Base-by-base conservation (phyloP, 345 rosid species). In the Acer negundo region DNA sequence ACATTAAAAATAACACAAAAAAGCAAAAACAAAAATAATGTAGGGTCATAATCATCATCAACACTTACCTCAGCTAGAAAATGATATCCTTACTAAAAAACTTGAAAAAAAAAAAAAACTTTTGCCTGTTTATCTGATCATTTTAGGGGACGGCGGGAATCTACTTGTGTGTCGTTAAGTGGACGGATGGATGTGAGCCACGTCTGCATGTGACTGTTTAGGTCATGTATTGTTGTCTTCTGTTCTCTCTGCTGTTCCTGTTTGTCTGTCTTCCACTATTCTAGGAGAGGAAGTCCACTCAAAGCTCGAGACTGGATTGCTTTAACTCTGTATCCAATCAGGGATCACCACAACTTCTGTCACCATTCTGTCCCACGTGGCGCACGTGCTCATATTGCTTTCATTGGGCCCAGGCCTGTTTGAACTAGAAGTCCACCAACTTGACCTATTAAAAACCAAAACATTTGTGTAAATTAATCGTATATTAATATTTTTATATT, bases 131-230 rank as follows among this genome's bases (percentile, higher is more conserved):
- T 17, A 42, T 61, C 56, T 23, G 68, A 58, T 59, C 20, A 38
- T 23, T 53, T 53, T 19, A 59, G 69, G 77, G 61, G 62, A 62
- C 69, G n/a, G 63, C 62, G 26, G 24, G 62, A 23, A 58, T 59
- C 5, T 13, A 11, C 1, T 44, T 23, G 38, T 75, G 0, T 12
- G 62, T 75, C 8, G 12, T 53, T 38, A 65, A 53, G 62, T 66
- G 63, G 64, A 67, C 28, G 65, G 72, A 16, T 9, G 10, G 72
- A 66, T 67, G 71, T 26, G 10, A 31, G 70, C 53, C 78, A 66
- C 78, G 63, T 65, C 62, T n/a, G 47, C 11, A n/a, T 7, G 6
- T 12, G 4, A 46, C 28, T 4, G 24, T 47, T 26, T 59, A 22
- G 26, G 23, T 58, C 9, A 6, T 58, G 26, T 58, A 24, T 15